These are phyloP conservation scores for Tricladium varicosporioides DNA, from an alignment of 2,329 filamentous ascomycete species.

Conservation along the genomic window DNA sequence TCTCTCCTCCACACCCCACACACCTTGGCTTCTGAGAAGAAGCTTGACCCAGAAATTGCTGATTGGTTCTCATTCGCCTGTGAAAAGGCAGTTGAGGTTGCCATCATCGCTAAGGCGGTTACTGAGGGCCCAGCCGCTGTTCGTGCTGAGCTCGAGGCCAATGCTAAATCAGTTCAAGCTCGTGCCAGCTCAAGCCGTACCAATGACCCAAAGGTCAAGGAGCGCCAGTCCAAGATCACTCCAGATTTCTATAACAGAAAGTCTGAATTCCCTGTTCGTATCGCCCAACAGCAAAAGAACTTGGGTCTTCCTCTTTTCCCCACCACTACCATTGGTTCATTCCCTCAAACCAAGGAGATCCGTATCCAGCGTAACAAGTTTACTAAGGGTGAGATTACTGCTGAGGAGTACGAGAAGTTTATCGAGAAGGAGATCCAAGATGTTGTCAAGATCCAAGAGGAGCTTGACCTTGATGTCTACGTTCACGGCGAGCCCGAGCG, in stretches of 20 bases:
- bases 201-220: slow-evolving; percentile 97
- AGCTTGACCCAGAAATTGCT: slow-evolving; percentile 85
- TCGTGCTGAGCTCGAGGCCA: slow-evolving; percentile 87
- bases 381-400: slow-evolving; percentile 96
- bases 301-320: slow-evolving; percentile 96
- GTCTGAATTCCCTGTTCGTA: slow-evolving; percentile 81
- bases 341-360: slow-evolving; percentile 99
- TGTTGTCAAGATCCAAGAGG: slow-evolving; percentile 94
- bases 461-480: slow-evolving; percentile 94
- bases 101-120: slow-evolving; percentile 93
- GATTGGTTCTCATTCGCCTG: slow-evolving; percentile 99
- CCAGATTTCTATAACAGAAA: slow-evolving; percentile 87
- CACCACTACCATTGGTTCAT: slow-evolving; percentile 98
- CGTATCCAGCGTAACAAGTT: slow-evolving; percentile 95
- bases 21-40: slow-evolving; percentile 98
- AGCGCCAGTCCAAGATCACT: slow-evolving; percentile 86
- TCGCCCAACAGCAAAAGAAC: slow-evolving; percentile 84
- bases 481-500: slow-evolving; percentile 99
- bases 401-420: slow-evolving; percentile 94
- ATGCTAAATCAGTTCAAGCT: slow-evolving; percentile 89
- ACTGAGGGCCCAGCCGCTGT: slow-evolving; percentile 88
- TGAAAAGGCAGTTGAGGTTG: slow-evolving; percentile 90
- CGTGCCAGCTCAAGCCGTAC: slow-evolving; percentile 91
- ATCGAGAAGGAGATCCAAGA: slow-evolving; percentile 98
- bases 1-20: slow-evolving; percentile 98